These are phyloP conservation scores for Trametes hirsuta DNA, from an alignment of 1,284 basidiomycete genomes.

Conservation along the genomic window DNA sequence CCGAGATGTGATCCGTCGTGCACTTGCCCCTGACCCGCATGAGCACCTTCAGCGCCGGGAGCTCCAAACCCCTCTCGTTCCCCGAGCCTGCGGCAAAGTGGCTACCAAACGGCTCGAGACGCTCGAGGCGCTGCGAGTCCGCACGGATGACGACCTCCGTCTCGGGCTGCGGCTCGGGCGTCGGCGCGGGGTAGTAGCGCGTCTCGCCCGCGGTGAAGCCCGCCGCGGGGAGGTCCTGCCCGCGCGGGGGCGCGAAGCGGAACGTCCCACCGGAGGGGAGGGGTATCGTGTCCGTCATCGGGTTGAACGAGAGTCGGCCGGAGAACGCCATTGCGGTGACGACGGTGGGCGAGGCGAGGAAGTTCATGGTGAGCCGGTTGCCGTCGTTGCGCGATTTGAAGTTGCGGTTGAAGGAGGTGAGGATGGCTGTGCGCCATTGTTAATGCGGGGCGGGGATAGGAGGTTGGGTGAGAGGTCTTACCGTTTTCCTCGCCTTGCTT, in stretches of 20 bases:
- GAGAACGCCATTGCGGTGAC: constrained; percentile 98
- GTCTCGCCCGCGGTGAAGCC: constrained; percentile 87
- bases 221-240: constrained; percentile 81
- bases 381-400: constrained; percentile 99
- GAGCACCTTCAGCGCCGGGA: constrained; percentile 82
- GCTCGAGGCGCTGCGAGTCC: constrained; percentile 86
- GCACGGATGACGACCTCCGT: constrained; percentile 81
- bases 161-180: constrained; percentile 77
- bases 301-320: constrained; percentile 94
- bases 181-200: constrained; percentile 79
- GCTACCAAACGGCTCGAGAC: constrained; percentile 85
- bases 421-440: constrained; percentile 64
- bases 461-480: constrained; percentile 35
- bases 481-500: constrained; percentile 92
- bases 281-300: constrained; percentile 81
- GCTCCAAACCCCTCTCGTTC: constrained; percentile 68
- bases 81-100: constrained; percentile 64
- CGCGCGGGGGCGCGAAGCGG: constrained; percentile 85
- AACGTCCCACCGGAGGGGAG: constrained; percentile 80
- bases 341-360: constrained; percentile 95
- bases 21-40: constrained; percentile 96
- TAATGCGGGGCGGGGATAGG: neutral
- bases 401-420: constrained; percentile 98
- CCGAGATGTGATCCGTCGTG: constrained; percentile 97
- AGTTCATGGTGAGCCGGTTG: constrained; percentile 96